These are phyloP conservation scores for Sclerotinia nivalis DNA, from an alignment of 2,329 filamentous ascomycete genomes.

Conservation along the genomic window DNA sequence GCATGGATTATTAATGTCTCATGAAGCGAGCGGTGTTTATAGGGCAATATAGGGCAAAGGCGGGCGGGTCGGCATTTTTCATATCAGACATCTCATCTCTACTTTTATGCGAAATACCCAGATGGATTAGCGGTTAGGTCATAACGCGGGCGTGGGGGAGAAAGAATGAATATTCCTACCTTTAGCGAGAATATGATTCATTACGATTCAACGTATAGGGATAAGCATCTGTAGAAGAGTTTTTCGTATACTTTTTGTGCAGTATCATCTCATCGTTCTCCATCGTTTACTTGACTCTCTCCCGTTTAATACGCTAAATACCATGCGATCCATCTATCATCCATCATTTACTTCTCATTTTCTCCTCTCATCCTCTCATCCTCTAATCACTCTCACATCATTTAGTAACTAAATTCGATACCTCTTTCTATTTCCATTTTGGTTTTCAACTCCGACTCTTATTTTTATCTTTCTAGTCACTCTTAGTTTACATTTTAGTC, in stretches of 20 bases:
- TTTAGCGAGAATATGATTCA: background rate
- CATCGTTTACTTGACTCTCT: background rate
- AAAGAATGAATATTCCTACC: background rate
- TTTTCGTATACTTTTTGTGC: background rate
- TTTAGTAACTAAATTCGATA: too few species aligned
- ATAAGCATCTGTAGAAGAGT: background rate
- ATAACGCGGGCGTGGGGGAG: background rate
- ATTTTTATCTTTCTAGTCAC: too few species aligned
- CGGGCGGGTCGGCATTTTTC: constrained; percentile 11
- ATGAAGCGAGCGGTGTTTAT: constrained; percentile 1
- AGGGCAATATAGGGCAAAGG: background rate
- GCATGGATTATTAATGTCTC: constrained; percentile 17
- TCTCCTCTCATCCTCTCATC: background rate
- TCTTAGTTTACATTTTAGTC: too few species aligned
- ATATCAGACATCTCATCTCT: constrained; percentile 16
- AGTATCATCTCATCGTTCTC: too few species aligned
- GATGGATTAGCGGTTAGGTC: background rate
- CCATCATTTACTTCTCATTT: background rate
- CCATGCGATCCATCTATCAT: background rate
- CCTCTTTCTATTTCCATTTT: too few species aligned
- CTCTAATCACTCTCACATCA: too few species aligned
- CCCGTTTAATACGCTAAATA: background rate
- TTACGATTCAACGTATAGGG: background rate
- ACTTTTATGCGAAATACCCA: constrained; percentile 20
- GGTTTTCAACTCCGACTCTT: background rate